A percentile compares a stretch with the other conserved stretches of the same genome.
These are phyloP conservation scores for Fomes fomentarius DNA, from an alignment of 1,284 basidiomycete genomes.

Conservation along the genomic window DNA sequence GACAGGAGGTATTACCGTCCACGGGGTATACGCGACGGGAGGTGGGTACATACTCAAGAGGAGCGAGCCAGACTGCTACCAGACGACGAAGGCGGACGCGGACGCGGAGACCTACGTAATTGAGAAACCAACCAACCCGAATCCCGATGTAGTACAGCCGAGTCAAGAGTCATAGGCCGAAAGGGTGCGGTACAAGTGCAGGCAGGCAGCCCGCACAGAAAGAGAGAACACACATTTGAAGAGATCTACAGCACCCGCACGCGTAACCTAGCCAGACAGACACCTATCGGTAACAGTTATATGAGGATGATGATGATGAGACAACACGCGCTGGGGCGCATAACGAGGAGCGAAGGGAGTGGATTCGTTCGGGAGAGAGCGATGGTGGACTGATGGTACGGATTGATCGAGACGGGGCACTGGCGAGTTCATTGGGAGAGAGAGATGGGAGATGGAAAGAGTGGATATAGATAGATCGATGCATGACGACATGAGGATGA, in stretches of 20 bases:
- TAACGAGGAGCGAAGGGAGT: slow-evolving; percentile 2
- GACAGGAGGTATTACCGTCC: slow-evolving; percentile 31
- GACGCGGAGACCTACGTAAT: no score
- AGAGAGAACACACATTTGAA: neutral
- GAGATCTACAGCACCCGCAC: slow-evolving; percentile 13
- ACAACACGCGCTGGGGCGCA: neutral
- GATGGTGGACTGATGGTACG: neutral
- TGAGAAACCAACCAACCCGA: slow-evolving; percentile 6
- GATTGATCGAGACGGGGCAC: no score
- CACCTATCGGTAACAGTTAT: slow-evolving; percentile 6
- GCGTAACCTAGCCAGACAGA: neutral
- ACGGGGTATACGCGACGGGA: no score
- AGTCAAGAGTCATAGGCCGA: neutral
- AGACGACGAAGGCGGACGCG: slow-evolving; percentile 10
- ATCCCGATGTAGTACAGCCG: slow-evolving; percentile 6
- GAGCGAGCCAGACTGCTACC: slow-evolving; percentile 29
- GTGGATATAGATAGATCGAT: slow-evolving; percentile 31
- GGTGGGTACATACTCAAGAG: no score
- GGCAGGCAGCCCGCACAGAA: neutral
- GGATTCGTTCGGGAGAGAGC: neutral
- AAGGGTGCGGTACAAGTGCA: no score
- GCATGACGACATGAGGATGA: slow-evolving; percentile 25
- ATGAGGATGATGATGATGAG: slow-evolving; percentile 17
- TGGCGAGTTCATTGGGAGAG: neutral
- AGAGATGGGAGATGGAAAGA: slow-evolving; percentile 16